These are phyloP conservation scores for Saprolegnia diclina DNA, from an alignment of 352 stramenopile species.

Conservation along the genomic window DNA sequence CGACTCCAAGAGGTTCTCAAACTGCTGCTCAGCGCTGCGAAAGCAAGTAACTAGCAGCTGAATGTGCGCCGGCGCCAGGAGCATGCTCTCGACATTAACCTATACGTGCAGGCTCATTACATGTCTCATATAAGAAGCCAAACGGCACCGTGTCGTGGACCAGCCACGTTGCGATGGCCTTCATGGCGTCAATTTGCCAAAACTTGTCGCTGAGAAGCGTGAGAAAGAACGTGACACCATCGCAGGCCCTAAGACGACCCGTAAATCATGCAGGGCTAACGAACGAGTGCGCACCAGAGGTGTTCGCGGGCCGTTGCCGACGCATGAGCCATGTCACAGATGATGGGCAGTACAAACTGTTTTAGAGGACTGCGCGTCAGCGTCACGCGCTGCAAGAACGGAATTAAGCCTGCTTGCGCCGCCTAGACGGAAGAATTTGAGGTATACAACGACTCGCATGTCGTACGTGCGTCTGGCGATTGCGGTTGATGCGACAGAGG, in stretches of 20 bases:
- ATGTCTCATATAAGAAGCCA: neutral
- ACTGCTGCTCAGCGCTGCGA: constrained; percentile 54
- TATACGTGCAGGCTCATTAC: neutral
- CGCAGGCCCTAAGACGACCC: constrained; percentile 36
- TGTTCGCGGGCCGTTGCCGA: constrained; percentile 76
- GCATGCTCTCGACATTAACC: constrained; percentile 74
- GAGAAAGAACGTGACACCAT: constrained; percentile 81
- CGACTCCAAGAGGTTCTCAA: constrained; percentile 76
- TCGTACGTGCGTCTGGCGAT: constrained; percentile 66
- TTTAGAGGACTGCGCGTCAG: constrained; percentile 79
- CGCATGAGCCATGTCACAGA: constrained; percentile 89
- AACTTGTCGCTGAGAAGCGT: constrained; percentile 85
- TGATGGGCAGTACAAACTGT: constrained; percentile 88
- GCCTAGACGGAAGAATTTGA: constrained; percentile 36
- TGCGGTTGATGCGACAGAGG: constrained; percentile 88
- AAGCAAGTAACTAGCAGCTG: constrained; percentile 71
- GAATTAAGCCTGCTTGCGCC: constrained; percentile 84
- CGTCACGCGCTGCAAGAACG: constrained; percentile 86
- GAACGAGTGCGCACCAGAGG: constrained; percentile 46
- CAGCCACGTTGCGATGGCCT: constrained; percentile 83
- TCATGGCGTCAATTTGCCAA: constrained; percentile 86
- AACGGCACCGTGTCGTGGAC: constrained; percentile 51
- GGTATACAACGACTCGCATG: neutral
- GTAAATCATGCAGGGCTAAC: neutral
- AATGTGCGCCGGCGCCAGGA: constrained; percentile 58